Evolutionary conservation across 176 grass and related monocot species (phyloP), one percentile per base, ranked within the genome.

Genomic region (Phyllostachys edulis): DNA sequence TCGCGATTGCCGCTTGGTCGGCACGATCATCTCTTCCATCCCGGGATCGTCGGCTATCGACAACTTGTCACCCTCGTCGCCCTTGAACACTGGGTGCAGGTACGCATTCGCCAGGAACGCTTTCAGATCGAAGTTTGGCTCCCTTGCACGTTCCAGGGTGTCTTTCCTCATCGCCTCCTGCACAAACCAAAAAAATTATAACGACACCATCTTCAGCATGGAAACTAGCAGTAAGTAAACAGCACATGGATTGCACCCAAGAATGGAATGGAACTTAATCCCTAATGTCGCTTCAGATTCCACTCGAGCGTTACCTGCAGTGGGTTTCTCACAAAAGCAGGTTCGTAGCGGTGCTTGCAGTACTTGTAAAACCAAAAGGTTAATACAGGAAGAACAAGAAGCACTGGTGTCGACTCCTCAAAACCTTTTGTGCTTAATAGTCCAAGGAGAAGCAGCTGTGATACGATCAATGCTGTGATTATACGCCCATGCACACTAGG

Each of bases 161-260:
- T 99, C 96, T 67, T 96, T 98, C 91, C 84, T 92, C 96, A 96
- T 99, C 26, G 96, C 96, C 88, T 99, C 96, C 96, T 99, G 85
- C 27, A 4, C 37, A 73, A 4, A 20, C 39, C 82, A 57, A 45
- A 41, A 34, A 34, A 34, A 34, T 56, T 4, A 40, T 4, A 40
- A 26, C 3, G 13, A 14, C 40, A 37, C 59, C 54, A 0, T 55
- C 17, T 7, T 3, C 40, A 34, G 23, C 42, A 7, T 1, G 4
- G 14, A 63, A 9, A 34, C 54, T 3, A n/a, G 54, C 2, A 5
- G 47, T 41, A 26, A 5, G 47, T 41, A 26, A 74, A 7, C 6
- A 9, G 9, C 3, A 4, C 74, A 41, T 9, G 20, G 39, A 70
- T 10, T 0, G 7, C 37, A 5, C 54, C 54, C 18, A 56, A 21